phyloP scores from a whole-genome alignment of 768 basidiomycete species.

The Kwoniella pini region DNA sequence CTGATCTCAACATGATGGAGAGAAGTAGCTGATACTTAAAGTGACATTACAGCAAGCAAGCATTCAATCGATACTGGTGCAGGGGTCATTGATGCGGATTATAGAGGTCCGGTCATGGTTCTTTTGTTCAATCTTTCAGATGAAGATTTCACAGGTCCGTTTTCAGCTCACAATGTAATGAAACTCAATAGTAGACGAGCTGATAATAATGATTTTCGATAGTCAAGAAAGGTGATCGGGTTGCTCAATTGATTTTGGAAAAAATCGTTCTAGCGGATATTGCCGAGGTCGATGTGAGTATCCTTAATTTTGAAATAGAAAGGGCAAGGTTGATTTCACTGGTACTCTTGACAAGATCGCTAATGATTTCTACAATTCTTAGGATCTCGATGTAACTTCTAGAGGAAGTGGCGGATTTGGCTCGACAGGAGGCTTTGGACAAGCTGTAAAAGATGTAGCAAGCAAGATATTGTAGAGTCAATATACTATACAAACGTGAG shows the following conservation, averaged over 20 bases:
- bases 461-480: constrained; percentile 17
- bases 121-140: constrained; percentile 91
- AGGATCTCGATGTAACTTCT: constrained; percentile 82
- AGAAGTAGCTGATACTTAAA: neutral
- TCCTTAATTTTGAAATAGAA: neutral
- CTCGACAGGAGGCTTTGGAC: constrained; percentile 76
- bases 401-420: constrained; percentile 89
- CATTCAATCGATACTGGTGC: constrained; percentile 98
- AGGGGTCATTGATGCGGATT: constrained; percentile 95
- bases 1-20: no score
- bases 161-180: neutral
- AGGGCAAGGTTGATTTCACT: no score
- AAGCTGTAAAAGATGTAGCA: constrained; percentile 21
- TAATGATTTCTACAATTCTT: neutral
- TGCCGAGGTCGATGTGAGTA: constrained; percentile 76
- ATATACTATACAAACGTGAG: no score
- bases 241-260: constrained; percentile 93
- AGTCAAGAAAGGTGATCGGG: constrained; percentile 89
- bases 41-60: constrained; percentile 75
- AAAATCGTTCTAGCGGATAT: constrained; percentile 82
- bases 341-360: neutral
- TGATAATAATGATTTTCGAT: neutral
- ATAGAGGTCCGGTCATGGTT: constrained; percentile 86
- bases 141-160: constrained; percentile 77
- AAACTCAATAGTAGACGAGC: no score